These are phyloP conservation scores for Phytopythium litorale DNA, from an alignment of 352 stramenopile genomes.

Conservation along the genomic window DNA sequence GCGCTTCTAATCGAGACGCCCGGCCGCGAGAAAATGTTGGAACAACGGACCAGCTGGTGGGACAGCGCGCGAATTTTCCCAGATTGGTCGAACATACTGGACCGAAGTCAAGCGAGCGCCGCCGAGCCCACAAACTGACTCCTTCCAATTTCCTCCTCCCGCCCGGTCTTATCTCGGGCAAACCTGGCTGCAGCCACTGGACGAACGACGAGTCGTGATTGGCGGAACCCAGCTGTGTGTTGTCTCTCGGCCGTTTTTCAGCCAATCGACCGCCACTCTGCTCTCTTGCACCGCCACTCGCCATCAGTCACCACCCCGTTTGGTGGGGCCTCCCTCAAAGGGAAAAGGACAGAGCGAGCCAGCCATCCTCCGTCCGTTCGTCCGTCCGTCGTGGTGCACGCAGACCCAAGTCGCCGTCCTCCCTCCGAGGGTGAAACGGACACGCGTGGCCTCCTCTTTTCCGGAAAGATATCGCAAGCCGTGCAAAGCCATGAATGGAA, in stretches of 20 bases:
- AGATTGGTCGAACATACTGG: background rate
- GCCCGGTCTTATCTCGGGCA: background rate
- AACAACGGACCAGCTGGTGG: conserved; percentile 1
- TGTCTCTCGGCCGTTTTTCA: background rate
- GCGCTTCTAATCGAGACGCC: background rate
- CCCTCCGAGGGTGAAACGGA: conserved; percentile 8
- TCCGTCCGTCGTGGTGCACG: too few species aligned
- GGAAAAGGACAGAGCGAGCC: too few species aligned
- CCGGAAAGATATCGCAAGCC: conserved; percentile 5
- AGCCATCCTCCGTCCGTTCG: too few species aligned
- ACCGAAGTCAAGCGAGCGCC: background rate
- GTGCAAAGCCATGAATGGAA: background rate
- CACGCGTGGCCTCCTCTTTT: background rate
- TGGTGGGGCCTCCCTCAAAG: too few species aligned
- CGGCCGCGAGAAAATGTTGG: background rate
- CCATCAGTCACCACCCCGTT: background rate
- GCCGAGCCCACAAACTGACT: conserved; percentile 3
- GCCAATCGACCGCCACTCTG: background rate
- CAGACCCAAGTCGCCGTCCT: too few species aligned
- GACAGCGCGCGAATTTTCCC: background rate
- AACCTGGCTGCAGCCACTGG: too few species aligned
- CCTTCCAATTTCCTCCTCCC: background rate
- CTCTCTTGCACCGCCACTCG: too few species aligned
- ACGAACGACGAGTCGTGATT: background rate
- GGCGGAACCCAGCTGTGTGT: background rate